These are phyloP conservation scores for Penicillium odoratum DNA, from an alignment of 495 filamentous ascomycete genomes.

Conservation along the genomic window DNA sequence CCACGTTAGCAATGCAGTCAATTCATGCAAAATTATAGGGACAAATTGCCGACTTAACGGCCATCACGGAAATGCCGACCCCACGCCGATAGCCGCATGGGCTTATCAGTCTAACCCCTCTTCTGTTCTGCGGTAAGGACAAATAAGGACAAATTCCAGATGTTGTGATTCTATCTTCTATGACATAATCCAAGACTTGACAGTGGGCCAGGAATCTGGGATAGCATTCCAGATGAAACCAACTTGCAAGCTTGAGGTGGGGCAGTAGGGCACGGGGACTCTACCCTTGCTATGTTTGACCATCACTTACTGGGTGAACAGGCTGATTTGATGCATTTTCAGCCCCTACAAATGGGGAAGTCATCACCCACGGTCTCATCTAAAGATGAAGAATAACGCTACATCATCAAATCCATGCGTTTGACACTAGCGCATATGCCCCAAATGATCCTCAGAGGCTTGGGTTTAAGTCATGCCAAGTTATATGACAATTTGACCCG, in stretches of 20 bases:
- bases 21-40: neutral
- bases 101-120: neutral
- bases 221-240: conserved; percentile 17
- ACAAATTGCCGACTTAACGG: neutral
- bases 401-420: too few relatives aligned
- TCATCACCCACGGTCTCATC: too few relatives aligned
- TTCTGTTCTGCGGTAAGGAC: too few relatives aligned
- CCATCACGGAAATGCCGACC: neutral
- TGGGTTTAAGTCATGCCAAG: too few relatives aligned
- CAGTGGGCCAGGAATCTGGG: conserved; percentile 22
- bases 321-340: too few relatives aligned
- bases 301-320: too few relatives aligned
- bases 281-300: too few relatives aligned
- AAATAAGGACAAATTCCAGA: neutral
- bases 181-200: neutral
- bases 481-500: too few relatives aligned
- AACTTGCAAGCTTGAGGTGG: neutral
- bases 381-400: too few relatives aligned
- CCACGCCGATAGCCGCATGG: neutral
- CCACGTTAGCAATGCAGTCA: neutral
- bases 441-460: too few relatives aligned
- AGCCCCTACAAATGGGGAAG: too few relatives aligned
- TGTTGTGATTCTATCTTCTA: neutral
- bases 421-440: too few relatives aligned
- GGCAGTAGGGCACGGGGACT: neutral